These are phyloP conservation scores for Colletotrichum sp. DNA, from an alignment of 2,329 filamentous ascomycete genomes.

Conservation along the genomic window DNA sequence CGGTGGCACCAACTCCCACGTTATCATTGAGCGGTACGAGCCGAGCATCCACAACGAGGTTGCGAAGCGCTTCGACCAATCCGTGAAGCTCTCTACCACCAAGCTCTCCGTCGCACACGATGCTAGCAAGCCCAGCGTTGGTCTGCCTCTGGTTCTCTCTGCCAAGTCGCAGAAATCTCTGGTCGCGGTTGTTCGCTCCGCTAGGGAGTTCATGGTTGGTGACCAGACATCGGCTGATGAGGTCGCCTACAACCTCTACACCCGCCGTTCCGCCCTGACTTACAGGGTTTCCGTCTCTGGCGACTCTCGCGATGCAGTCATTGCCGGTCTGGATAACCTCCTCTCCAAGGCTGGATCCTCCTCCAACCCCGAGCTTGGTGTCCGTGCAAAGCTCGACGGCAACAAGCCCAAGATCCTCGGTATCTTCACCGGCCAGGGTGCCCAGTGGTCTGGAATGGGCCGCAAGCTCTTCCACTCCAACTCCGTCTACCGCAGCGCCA, in stretches of 20 bases:
- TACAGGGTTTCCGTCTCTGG: constrained; percentile 4
- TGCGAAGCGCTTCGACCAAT: constrained; percentile 4
- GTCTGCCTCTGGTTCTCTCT: constrained; percentile 6
- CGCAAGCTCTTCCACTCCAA: constrained; percentile 23
- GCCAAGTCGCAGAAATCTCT: constrained; percentile 20
- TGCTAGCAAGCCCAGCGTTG: background rate
- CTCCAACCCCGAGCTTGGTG: constrained; percentile 10
- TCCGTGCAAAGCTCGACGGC: constrained; percentile 15
- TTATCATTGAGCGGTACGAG: constrained; percentile 23
- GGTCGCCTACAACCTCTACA: constrained; percentile 9
- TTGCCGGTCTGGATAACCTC: constrained; percentile 2
- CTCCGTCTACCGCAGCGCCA: constrained; percentile 7
- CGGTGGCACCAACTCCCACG: constrained; percentile 26
- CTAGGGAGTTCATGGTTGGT: constrained; percentile 5
- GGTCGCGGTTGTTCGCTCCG: background rate
- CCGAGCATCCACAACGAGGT: constrained; percentile 11
- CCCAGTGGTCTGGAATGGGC: constrained; percentile 38
- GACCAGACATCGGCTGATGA: background rate
- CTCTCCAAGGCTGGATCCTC: constrained; percentile 6
- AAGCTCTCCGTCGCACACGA: background rate
- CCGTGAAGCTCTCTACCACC: background rate
- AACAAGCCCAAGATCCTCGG: constrained; percentile 24
- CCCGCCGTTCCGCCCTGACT: constrained; percentile 10
- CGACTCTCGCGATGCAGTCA: background rate
- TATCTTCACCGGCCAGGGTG: constrained; percentile 40